Evolutionary conservation across 306 rosid species (phyloP).

Genomic region (Lupinus albus): DNA sequence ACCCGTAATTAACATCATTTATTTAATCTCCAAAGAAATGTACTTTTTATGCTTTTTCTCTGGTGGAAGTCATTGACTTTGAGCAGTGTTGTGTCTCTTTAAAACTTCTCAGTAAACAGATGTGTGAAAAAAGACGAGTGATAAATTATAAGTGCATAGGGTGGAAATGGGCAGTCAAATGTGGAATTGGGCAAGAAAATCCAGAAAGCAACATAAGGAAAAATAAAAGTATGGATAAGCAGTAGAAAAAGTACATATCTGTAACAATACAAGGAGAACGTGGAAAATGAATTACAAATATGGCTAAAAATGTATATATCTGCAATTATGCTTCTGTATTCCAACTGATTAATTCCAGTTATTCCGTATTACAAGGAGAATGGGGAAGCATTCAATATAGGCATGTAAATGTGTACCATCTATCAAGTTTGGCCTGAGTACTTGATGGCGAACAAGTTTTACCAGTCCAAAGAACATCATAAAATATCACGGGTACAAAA

Average conservation of each 20-base stretch:
- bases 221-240: neutral
- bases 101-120: neutral
- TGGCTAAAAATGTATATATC: conserved; percentile 18
- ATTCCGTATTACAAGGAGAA: neutral
- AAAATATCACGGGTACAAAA: neutral
- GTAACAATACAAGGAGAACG: conserved; percentile 6
- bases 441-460: conserved; percentile 12
- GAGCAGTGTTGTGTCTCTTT: neutral
- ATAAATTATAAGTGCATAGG: neutral
- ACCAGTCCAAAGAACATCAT: conserved; percentile 20
- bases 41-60: neutral
- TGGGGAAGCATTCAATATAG: neutral
- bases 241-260: too few relatives aligned
- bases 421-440: neutral
- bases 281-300: neutral
- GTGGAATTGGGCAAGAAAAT: conserved; percentile 9
- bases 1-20: conserved; percentile 12
- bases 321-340: neutral
- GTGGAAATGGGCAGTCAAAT: neutral
- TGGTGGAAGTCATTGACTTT: neutral
- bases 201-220: conserved; percentile 1
- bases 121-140: neutral
- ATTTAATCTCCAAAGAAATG: neutral
- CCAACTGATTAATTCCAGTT: conserved; percentile 3
- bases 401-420: neutral